A percentile compares a stretch with the other conserved stretches of the same genome.
These are phyloP conservation scores for Rhinocladiella similis DNA, from an alignment of 2,329 filamentous ascomycete genomes.

Conservation along the genomic window DNA sequence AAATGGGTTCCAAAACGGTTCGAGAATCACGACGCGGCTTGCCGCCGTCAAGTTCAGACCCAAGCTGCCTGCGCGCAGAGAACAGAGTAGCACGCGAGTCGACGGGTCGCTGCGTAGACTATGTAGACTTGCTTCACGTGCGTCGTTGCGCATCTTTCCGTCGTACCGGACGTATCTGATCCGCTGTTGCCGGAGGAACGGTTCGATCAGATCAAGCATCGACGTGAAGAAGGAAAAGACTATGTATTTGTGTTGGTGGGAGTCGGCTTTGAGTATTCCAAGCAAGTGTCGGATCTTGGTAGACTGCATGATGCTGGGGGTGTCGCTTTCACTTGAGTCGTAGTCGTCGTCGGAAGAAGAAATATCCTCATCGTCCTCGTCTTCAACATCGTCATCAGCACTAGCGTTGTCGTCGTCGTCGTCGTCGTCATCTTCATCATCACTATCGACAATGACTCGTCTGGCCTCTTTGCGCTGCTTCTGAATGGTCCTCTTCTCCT, in stretches of 20 bases:
- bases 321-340: slow-evolving; percentile 40
- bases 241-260: slow-evolving; percentile 86
- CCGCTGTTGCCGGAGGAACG: slow-evolving; percentile 74
- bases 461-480: slow-evolving; percentile 36
- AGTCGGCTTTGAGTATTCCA: slow-evolving; percentile 76
- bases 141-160: slow-evolving; percentile 90
- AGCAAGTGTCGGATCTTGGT: slow-evolving; percentile 90
- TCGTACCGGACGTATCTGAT: slow-evolving; percentile 89
- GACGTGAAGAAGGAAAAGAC: slow-evolving; percentile 98
- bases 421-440: slow-evolving; percentile 67
- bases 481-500: slow-evolving; percentile 54
- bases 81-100: slow-evolving; percentile 85
- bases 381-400: slow-evolving; percentile 41
- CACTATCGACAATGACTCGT: slow-evolving; percentile 52
- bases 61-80: slow-evolving; percentile 87
- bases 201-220: slow-evolving; percentile 95
- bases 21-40: slow-evolving; percentile 87
- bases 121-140: slow-evolving; percentile 80
- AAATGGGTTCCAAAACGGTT: slow-evolving; percentile 99
- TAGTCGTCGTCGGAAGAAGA: no score
- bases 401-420: slow-evolving; percentile 43
- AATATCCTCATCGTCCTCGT: slow-evolving; percentile 11
- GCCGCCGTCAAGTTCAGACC: slow-evolving; percentile 94
- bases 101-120: slow-evolving; percentile 71
- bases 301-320: slow-evolving; percentile 61